Evolutionary conservation across 1,284 basidiomycete species (phyloP).

Genomic region (Cutaneotrichosporon sp.): DNA sequence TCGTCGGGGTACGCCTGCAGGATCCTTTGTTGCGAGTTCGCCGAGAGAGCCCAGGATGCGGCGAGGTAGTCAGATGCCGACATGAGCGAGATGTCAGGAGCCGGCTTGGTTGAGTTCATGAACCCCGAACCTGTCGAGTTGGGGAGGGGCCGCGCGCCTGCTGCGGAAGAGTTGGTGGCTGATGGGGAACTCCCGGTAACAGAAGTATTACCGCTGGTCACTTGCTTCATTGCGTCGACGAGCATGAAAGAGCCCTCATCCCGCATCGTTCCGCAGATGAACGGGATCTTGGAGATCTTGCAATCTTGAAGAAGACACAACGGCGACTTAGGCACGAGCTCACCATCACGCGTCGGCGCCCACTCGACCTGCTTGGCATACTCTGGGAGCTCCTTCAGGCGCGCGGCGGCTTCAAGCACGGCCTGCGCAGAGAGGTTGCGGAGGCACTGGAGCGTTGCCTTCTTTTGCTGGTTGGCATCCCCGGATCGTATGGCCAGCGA

Average conservation of each 20-base stretch:
- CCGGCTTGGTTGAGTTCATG: conserved; percentile 22
- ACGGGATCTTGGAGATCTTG: conserved; percentile 44
- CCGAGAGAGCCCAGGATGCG: conserved; percentile 32
- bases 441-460: conserved; percentile 11
- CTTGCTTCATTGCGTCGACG: neutral
- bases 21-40: neutral
- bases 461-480: neutral
- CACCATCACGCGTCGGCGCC: conserved; percentile 45
- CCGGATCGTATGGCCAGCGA: neutral
- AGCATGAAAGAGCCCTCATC: conserved; percentile 41
- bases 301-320: conserved; percentile 37
- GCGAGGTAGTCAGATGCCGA: conserved; percentile 22
- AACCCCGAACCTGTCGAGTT: conserved; percentile 7
- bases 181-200: too few species aligned
- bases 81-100: conserved; percentile 21
- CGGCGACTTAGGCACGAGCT: conserved; percentile 44
- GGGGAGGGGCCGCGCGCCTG: neutral
- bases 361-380: conserved; percentile 3
- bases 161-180: neutral
- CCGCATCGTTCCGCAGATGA: conserved; percentile 47
- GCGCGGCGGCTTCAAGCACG: conserved; percentile 1
- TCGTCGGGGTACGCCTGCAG: conserved; percentile 1
- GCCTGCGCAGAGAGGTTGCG: conserved; percentile 1
- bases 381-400: neutral
- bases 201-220: neutral